A percentile compares a stretch with the other conserved stretches of the same genome.
Evolutionary conservation across 306 rosid genomes (phyloP).

Genomic region (Citrullus mucosospermus): DNA sequence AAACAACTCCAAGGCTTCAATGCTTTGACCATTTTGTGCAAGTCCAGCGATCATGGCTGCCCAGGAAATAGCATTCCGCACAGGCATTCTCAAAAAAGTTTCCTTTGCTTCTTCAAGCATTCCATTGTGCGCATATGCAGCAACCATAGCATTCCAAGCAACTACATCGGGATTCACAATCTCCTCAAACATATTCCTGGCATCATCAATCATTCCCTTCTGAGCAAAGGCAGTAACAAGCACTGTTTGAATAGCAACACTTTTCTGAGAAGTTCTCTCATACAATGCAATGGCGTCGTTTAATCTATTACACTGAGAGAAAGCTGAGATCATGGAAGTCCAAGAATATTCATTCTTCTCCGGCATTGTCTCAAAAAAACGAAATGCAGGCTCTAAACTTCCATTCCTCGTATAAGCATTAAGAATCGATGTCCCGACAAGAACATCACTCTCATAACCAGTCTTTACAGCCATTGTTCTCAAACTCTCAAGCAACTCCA

Average conservation of each 20-base stretch:
- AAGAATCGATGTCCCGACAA: slow-evolving; percentile 17
- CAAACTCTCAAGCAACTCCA: slow-evolving; percentile 15
- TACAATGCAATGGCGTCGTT: slow-evolving; percentile 13
- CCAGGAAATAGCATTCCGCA: slow-evolving; percentile 20
- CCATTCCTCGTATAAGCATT: slow-evolving; percentile 10
- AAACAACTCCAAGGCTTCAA: slow-evolving; percentile 20
- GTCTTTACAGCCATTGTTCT: slow-evolving; percentile 16
- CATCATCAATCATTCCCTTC: slow-evolving; percentile 29
- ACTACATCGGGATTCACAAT: slow-evolving; percentile 21
- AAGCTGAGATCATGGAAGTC: slow-evolving; percentile 19
- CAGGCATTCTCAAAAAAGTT: slow-evolving; percentile 11
- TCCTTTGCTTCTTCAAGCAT: slow-evolving; percentile 27
- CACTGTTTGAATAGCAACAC: slow-evolving; percentile 13
- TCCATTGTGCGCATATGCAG: slow-evolving; percentile 28
- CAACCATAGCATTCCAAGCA: slow-evolving; percentile 24
- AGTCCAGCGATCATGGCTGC: slow-evolving; percentile 22
- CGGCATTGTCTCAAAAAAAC: slow-evolving; percentile 18
- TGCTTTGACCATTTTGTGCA: slow-evolving; percentile 20
- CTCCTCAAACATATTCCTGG: slow-evolving; percentile 15
- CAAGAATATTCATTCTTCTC: slow-evolving; percentile 21
- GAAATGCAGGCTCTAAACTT: neutral
- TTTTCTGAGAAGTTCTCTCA: slow-evolving; percentile 14
- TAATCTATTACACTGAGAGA: slow-evolving; percentile 14
- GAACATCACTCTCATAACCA: slow-evolving; percentile 17
- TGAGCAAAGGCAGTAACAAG: slow-evolving; percentile 22